A percentile compares a stretch with the other conserved stretches of the same genome.
Evolutionary conservation across 805 yeast species (phyloP).

Genomic region (Kazachstania taianensis): DNA sequence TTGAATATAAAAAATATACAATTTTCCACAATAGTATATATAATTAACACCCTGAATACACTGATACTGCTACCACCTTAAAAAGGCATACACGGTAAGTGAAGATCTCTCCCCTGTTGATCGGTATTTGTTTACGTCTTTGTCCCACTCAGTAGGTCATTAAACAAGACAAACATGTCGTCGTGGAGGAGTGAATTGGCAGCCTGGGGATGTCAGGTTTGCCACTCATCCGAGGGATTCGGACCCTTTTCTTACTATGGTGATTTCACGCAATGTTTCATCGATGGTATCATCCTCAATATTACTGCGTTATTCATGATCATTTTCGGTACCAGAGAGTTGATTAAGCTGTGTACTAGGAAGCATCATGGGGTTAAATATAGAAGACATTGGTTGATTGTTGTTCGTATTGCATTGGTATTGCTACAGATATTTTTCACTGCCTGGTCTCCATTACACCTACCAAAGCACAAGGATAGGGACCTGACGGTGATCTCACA

Average conservation of each 20-base stretch:
- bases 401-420: slow-evolving; percentile 29
- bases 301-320: slow-evolving; percentile 35
- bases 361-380: slow-evolving; percentile 25
- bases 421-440: slow-evolving; percentile 26
- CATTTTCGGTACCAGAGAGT: slow-evolving; percentile 33
- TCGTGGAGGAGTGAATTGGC: not conserved
- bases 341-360: slow-evolving; percentile 19
- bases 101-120: no score
- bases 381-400: slow-evolving; percentile 32
- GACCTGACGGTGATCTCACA: slow-evolving; percentile 17
- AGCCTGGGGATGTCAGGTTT: slow-evolving; percentile 10
- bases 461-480: slow-evolving; percentile 12
- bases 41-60: no score
- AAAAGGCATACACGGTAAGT: not conserved
- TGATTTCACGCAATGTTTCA: slow-evolving; percentile 53
- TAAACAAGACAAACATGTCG: not conserved
- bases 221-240: slow-evolving; percentile 31
- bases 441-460: slow-evolving; percentile 15
- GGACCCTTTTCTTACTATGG: slow-evolving; percentile 38
- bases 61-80: no score
- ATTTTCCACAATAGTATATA: no score
- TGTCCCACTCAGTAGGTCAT: no score
- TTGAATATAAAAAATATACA: no score
- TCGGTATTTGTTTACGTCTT: no score
- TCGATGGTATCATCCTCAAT: slow-evolving; percentile 42